Evolutionary conservation across 805 yeast genomes (phyloP).

Genomic region (Peterozyma toletana): DNA sequence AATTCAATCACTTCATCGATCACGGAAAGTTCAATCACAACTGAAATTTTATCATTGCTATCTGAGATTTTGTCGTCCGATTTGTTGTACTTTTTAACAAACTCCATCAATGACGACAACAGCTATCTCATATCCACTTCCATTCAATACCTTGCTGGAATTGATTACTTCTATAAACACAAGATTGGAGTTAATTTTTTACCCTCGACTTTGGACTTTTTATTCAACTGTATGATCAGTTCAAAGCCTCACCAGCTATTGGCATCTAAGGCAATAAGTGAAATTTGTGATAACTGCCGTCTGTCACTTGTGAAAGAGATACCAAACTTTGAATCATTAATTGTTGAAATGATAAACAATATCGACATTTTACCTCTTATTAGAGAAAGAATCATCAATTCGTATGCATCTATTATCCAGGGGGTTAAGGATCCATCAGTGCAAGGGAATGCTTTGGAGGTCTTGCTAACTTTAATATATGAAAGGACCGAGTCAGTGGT

Average conservation of each 20-base stretch:
- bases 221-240: constrained; percentile 25
- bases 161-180: constrained; percentile 51
- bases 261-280: constrained; percentile 51
- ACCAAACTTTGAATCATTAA: constrained; percentile 39
- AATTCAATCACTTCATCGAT: constrained; percentile 50
- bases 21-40: constrained; percentile 23
- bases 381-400: constrained; percentile 52
- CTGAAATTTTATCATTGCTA: constrained; percentile 14
- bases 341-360: constrained; percentile 39
- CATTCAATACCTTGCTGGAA: constrained; percentile 50
- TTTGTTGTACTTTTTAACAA: constrained; percentile 16
- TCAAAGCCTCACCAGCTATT: constrained; percentile 21
- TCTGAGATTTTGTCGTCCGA: constrained; percentile 20
- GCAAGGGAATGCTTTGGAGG: constrained; percentile 26
- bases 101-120: not conserved
- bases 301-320: constrained; percentile 30
- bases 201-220: constrained; percentile 44
- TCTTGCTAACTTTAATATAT: constrained; percentile 16
- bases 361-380: constrained; percentile 33
- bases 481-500: constrained; percentile 9
- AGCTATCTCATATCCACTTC: not conserved
- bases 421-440: constrained; percentile 38
- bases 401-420: constrained; percentile 59
- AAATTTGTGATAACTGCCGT: constrained; percentile 50
- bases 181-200: constrained; percentile 36